Base-by-base conservation (phyloP, 371 early-diverging fungal genomes). In the Mortierella sp. region DNA sequence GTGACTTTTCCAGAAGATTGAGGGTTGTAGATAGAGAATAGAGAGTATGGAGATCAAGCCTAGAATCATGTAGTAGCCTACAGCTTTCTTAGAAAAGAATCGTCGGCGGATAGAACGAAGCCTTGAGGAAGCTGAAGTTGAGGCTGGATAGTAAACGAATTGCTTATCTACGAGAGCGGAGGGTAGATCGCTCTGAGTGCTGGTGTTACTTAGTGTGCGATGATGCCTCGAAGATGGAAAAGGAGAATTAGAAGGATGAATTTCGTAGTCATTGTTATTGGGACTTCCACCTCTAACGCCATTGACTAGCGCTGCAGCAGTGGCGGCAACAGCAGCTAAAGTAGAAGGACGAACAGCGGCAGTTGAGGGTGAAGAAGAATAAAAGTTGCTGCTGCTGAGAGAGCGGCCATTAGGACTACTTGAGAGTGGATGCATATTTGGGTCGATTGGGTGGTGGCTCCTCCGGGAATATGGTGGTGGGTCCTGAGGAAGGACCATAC, bases 131-230 rank as follows among this genome's bases (percentile, higher is more conserved):
- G 67, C 32, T 10, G 72, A 59, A 2, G 72, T 43, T 4, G 65
- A 57, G 22, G 66, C 28, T 8, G 80, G 74, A 48, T 81, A 75
- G 58, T 75, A 81, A 61, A 81, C 62, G 38, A 74, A 72, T 40
- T 81, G 81, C 68, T 81, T 81, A 63, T 81, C 81, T 41, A 81
- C 81, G 11, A 81, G 71, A 11, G 81, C 81, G 21, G 81, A 81
- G 21, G 81, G 81, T 16, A 81, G 65, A 58, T 81, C 81, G 43
- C 76, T 81, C 58, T 68, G 65, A 9, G 65, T 75, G 55, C 76
- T 75, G 60, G 76, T 81, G 62, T 75, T 69, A 48, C 75, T 74
- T 50, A 74, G 69, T 32, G 81, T 48, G 24, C 66, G 75, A 47
- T 69, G 57, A 53, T 81, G 81, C 21, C 76, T 63, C 61, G 76